phyloP scores from a whole-genome alignment of 345 rosid species.

The Erucastrum elatum region DNA sequence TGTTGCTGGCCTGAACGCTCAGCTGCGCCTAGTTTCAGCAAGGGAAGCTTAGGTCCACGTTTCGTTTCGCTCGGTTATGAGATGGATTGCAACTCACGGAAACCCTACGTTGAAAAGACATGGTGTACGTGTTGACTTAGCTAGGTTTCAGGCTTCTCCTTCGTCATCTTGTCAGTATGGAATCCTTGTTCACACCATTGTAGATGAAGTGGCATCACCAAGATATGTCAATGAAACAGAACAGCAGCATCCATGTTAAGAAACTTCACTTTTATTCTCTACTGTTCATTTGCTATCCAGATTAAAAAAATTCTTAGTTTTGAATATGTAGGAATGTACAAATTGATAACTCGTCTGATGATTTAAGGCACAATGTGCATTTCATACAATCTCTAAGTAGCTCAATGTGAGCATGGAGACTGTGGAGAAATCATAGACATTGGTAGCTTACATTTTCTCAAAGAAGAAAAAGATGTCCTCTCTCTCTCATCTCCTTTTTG shows the following conservation, averaged over 20 bases:
- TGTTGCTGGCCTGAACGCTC: constrained; percentile 93
- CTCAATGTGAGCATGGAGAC: background rate
- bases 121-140: constrained; percentile 67
- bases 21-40: constrained; percentile 69
- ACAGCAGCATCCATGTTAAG: background rate
- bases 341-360: too few relatives aligned
- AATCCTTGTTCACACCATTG: constrained; percentile 51
- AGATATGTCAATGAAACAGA: constrained; percentile 45
- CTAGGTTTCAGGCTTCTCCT: constrained; percentile 81
- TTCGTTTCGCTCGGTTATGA: constrained; percentile 51
- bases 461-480: constrained; percentile 53
- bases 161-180: constrained; percentile 83
- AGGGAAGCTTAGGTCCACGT: constrained; percentile 67
- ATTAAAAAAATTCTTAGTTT: too few relatives aligned
- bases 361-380: background rate
- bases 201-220: constrained; percentile 35
- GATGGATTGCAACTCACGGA: constrained; percentile 94
- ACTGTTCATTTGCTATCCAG: too few relatives aligned
- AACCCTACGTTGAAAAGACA: constrained; percentile 69
- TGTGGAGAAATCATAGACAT: constrained; percentile 43
- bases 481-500: constrained; percentile 56
- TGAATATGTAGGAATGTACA: too few relatives aligned
- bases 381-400: constrained; percentile 21
- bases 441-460: constrained; percentile 60
- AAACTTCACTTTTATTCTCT: too few relatives aligned